phyloP scores from a whole-genome alignment of 306 rosid species.

The Acacia confusa region DNA sequence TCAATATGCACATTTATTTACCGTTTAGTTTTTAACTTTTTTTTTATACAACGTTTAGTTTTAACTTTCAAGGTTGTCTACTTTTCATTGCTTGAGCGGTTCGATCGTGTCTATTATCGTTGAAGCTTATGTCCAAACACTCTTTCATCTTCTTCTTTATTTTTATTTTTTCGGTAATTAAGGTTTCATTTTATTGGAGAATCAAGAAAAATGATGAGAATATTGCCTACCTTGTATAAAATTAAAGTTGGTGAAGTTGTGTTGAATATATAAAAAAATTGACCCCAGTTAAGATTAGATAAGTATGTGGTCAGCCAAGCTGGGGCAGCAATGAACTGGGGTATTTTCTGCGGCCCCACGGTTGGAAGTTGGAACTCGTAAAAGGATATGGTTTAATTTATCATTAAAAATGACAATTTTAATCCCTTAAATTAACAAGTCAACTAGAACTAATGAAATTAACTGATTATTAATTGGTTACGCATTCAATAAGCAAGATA shows the following conservation, averaged over 20 bases:
- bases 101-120: background rate
- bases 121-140: background rate
- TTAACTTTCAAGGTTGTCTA: background rate
- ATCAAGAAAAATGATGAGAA: background rate
- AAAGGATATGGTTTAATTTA: background rate
- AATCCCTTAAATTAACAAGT: background rate
- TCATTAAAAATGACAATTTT: background rate
- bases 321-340: background rate
- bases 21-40: no score
- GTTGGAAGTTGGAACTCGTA: conserved; percentile 2
- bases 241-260: background rate
- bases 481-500: background rate
- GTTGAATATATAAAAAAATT: background rate
- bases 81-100: background rate
- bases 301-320: background rate
- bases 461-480: background rate
- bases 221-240: background rate
- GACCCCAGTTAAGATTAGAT: background rate
- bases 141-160: background rate
- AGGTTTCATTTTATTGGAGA: background rate
- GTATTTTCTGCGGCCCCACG: background rate
- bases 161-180: background rate
- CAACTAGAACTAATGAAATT: background rate
- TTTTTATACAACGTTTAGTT: no score
- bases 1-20: background rate